phyloP scores from a whole-genome alignment of 495 filamentous ascomycete genomes.

The Trichoderma asperelloides region DNA sequence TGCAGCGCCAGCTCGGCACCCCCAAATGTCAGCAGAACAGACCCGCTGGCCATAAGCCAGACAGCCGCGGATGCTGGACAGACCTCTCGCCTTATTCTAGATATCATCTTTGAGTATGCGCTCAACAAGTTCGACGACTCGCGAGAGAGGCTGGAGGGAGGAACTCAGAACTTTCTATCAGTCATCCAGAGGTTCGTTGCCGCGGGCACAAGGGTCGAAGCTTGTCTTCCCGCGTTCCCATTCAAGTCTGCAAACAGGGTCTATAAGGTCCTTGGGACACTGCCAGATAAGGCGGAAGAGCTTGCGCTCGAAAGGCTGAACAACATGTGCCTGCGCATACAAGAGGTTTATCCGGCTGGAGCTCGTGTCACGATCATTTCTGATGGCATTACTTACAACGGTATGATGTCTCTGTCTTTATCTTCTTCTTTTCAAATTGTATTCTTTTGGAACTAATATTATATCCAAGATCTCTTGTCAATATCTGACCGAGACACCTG shows the following conservation, averaged over 20 bases:
- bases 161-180: slow-evolving; percentile 1
- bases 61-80: too few relatives aligned
- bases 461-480: slow-evolving; percentile 29
- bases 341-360: slow-evolving; percentile 33
- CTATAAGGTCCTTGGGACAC: slow-evolving; percentile 36
- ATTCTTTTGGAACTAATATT: neutral
- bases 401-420: slow-evolving; percentile 18
- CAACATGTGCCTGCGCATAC: slow-evolving; percentile 29
- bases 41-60: too few relatives aligned
- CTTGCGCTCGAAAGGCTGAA: slow-evolving; percentile 36
- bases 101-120: slow-evolving; percentile 3
- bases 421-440: neutral
- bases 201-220: neutral
- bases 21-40: too few relatives aligned
- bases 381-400: slow-evolving; percentile 42
- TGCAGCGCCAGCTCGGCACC: too few relatives aligned
- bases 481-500: slow-evolving; percentile 39
- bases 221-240: slow-evolving; percentile 40
- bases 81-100: neutral
- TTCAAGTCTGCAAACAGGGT: slow-evolving; percentile 40
- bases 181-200: slow-evolving; percentile 16
- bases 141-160: neutral
- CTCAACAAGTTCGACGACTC: slow-evolving; percentile 4
- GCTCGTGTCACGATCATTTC: slow-evolving; percentile 39
- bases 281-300: slow-evolving; percentile 43